phyloP scores from a whole-genome alignment of 805 yeast genomes.

The Cyberlindnera saturnus region DNA sequence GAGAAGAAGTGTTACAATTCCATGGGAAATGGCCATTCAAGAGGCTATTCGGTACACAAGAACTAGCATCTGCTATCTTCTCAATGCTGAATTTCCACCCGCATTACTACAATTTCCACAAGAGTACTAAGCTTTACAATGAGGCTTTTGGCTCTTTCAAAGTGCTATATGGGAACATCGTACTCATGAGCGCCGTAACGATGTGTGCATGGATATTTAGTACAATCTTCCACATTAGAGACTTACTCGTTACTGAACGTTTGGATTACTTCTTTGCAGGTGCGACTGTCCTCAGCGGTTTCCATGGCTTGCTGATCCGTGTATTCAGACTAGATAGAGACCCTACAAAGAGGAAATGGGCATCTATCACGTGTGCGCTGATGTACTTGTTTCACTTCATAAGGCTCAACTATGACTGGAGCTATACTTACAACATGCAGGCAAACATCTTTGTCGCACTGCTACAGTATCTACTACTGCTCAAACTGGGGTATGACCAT shows the following conservation, averaged over 20 bases:
- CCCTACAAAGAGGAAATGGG: slow-evolving; percentile 28
- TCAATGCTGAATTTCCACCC: slow-evolving; percentile 67
- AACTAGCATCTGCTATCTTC: slow-evolving; percentile 72
- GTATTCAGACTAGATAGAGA: slow-evolving; percentile 50
- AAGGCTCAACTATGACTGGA: slow-evolving; percentile 68
- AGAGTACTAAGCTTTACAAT: slow-evolving; percentile 19
- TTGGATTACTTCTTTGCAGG: slow-evolving; percentile 93
- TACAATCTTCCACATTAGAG: slow-evolving; percentile 83
- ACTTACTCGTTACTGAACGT: slow-evolving; percentile 70
- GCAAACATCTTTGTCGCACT: slow-evolving; percentile 80
- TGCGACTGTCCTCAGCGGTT: slow-evolving; percentile 73
- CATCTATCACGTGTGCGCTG: slow-evolving; percentile 36
- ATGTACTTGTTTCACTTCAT: slow-evolving; percentile 61
- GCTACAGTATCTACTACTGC: slow-evolving; percentile 51
- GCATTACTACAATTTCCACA: slow-evolving; percentile 44
- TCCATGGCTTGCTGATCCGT: slow-evolving; percentile 61
- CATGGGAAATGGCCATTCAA: slow-evolving; percentile 98
- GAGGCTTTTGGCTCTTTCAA: slow-evolving; percentile 4
- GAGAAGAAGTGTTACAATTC: slow-evolving; percentile 68
- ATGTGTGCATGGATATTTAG: slow-evolving; percentile 88
- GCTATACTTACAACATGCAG: slow-evolving; percentile 89
- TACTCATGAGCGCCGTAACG: slow-evolving; percentile 55
- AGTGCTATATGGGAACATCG: slow-evolving; percentile 28
- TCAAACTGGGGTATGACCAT: slow-evolving; percentile 27
- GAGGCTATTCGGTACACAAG: slow-evolving; percentile 78